Conservation (phyloP, 352 stramenopile species). For the Phytopythium helicoides region DNA sequence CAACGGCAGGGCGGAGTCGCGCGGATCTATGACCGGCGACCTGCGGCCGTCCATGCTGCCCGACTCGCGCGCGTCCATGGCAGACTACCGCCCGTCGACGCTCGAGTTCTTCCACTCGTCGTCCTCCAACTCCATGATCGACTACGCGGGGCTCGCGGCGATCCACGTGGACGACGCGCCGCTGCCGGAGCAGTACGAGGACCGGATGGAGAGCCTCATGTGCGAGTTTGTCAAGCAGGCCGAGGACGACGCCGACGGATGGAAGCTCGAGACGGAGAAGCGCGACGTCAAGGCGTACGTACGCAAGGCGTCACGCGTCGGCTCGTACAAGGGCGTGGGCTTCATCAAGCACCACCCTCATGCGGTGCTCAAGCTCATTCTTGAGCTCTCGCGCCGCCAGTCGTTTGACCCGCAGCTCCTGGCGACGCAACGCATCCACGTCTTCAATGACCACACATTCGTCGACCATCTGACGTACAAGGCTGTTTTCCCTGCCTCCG, state of each 20-base stretch:
- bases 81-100: constrained; percentile 10
- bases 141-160: constrained; percentile 25
- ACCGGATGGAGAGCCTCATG: constrained; percentile 53
- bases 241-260: constrained; percentile 44
- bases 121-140: constrained; percentile 24
- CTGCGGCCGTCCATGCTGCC: constrained; percentile 5
- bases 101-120: constrained; percentile 23
- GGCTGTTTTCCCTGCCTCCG: constrained; percentile 49
- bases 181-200: constrained; percentile 32
- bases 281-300: constrained; percentile 58
- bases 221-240: constrained; percentile 57
- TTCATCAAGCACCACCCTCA: constrained; percentile 53
- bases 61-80: constrained; percentile 18
- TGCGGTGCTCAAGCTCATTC: constrained; percentile 51
- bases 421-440: constrained; percentile 37
- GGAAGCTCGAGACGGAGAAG: constrained; percentile 61
- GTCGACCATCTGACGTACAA: constrained; percentile 74
- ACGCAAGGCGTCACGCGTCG: constrained; percentile 34
- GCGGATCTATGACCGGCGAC: background rate
- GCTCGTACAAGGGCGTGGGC: constrained; percentile 54
- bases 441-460: constrained; percentile 73
- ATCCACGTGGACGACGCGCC: constrained; percentile 28
- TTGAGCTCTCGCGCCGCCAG: constrained; percentile 46
- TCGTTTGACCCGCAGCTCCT: constrained; percentile 60
- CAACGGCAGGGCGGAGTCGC: background rate